Conservation (phyloP, 2,329 filamentous ascomycete genomes). For the Fonsecaea nubica region DNA sequence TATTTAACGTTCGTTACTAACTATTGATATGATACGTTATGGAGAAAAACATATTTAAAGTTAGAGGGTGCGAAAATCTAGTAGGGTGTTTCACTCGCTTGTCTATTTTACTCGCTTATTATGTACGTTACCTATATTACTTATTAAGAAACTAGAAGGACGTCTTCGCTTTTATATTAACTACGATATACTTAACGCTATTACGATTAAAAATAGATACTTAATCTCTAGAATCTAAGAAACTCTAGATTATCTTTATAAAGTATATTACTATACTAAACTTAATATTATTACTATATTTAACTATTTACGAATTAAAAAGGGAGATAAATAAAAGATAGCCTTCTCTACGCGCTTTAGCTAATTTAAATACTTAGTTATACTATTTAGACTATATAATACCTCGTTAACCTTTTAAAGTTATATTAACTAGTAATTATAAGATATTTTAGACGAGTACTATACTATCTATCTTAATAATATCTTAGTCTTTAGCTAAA, state of each 20-base stretch:
- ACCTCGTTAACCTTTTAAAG: conserved; percentile 31
- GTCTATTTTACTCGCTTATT: too few species aligned
- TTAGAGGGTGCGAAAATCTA: too few species aligned
- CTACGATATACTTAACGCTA: too few species aligned
- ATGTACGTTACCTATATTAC: too few species aligned
- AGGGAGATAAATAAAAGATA: conserved; percentile 37
- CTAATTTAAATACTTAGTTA: conserved; percentile 38
- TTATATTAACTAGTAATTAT: conserved; percentile 36
- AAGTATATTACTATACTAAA: conserved; percentile 33
- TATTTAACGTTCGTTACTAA: too few species aligned
- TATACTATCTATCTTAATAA: conserved; percentile 34
- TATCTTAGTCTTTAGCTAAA: conserved; percentile 33
- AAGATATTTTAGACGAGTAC: conserved; percentile 29
- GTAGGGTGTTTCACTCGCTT: too few species aligned
- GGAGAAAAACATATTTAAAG: too few species aligned
- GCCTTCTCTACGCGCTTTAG: conserved; percentile 34
- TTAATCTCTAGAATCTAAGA: too few species aligned
- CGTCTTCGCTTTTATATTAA: too few species aligned
- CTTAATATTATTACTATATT: conserved; percentile 37
- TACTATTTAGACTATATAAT: conserved; percentile 37
- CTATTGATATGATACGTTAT: too few species aligned
- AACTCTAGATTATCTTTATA: neutral
- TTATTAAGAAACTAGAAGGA: too few species aligned
- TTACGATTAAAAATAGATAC: too few species aligned
- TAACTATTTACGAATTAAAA: conserved; percentile 25